Percentiles rank a stretch among this genome's conserved stretches.
Evolutionary conservation across 2,329 filamentous ascomycete genomes (phyloP).

Genomic region (Cryoendolithus antarcticus): DNA sequence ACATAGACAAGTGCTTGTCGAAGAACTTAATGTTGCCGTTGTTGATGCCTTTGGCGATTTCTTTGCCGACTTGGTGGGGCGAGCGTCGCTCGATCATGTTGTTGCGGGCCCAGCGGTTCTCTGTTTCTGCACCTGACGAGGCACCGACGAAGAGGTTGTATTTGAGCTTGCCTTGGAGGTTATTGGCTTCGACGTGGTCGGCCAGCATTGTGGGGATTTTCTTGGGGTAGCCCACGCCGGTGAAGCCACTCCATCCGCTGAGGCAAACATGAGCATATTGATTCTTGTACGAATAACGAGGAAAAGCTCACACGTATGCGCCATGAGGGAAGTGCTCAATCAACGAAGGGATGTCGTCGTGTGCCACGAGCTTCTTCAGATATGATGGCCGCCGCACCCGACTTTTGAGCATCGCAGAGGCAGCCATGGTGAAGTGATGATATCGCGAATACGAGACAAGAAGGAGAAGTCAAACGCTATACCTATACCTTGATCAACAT

Average conservation of each 20-base stretch:
- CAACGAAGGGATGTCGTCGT: slow-evolving; percentile 50
- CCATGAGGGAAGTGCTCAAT: slow-evolving; percentile 66
- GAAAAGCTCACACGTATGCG: no score
- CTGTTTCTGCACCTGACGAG: slow-evolving; percentile 79
- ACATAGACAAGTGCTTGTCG: slow-evolving; percentile 90
- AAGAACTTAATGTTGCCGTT: slow-evolving; percentile 82
- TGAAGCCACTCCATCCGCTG: slow-evolving; percentile 76
- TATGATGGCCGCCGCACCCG: slow-evolving; percentile 65
- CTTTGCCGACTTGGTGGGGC: slow-evolving; percentile 83
- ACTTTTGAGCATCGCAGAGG: slow-evolving; percentile 56
- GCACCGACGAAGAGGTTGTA: slow-evolving; percentile 83
- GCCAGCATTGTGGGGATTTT: slow-evolving; percentile 75
- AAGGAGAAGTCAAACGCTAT: no score
- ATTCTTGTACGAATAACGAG: no score
- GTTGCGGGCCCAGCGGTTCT: slow-evolving; percentile 78
- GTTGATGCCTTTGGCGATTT: slow-evolving; percentile 84
- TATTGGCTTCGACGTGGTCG: slow-evolving; percentile 81
- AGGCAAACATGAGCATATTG: no score
- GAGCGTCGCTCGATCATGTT: slow-evolving; percentile 82
- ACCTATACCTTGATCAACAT: no score
- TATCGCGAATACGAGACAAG: no score
- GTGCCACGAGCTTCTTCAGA: slow-evolving; percentile 65
- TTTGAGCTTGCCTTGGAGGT: slow-evolving; percentile 68
- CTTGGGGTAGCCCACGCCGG: slow-evolving; percentile 54
- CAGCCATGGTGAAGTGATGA: slow-evolving; percentile 10